Conservation (phyloP, 495 filamentous ascomycete genomes). For the Aspergillus sparsus region DNA sequence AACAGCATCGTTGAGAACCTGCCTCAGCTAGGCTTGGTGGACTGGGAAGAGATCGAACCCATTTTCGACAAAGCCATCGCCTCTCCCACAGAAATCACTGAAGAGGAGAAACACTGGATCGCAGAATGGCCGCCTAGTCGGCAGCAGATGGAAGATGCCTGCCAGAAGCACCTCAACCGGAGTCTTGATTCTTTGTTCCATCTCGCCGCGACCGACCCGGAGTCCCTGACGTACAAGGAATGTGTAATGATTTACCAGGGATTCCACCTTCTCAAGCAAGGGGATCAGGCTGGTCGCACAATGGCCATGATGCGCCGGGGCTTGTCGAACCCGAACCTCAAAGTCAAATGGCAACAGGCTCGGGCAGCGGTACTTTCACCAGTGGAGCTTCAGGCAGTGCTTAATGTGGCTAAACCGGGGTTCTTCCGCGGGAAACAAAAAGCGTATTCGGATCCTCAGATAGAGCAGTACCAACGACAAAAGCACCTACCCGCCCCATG, state of each 20-base stretch:
- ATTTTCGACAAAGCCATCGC: constrained; percentile 4
- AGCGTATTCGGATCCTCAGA: no score
- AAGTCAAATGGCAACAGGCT: constrained; percentile 1
- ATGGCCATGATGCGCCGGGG: background rate
- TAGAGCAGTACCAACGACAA: no score
- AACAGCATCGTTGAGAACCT: no score
- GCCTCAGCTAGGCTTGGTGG: background rate
- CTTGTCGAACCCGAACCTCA: background rate
- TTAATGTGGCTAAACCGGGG: background rate
- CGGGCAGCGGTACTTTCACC: background rate
- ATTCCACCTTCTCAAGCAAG: background rate
- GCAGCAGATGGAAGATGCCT: background rate
- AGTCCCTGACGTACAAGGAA: constrained; percentile 1
- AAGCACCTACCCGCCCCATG: background rate
- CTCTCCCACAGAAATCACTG: background rate
- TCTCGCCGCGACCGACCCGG: background rate
- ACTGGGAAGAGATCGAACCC: background rate
- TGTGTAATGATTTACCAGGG: background rate
- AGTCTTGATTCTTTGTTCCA: background rate
- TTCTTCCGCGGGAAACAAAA: no score
- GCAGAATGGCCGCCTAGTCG: constrained; percentile 3
- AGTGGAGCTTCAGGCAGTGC: background rate
- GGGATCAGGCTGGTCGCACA: background rate
- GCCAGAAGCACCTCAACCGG: constrained; percentile 1
- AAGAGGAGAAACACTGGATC: constrained; percentile 9